Conservation (phyloP, 805 yeast species). For the Barnettozyma pratensis region DNA sequence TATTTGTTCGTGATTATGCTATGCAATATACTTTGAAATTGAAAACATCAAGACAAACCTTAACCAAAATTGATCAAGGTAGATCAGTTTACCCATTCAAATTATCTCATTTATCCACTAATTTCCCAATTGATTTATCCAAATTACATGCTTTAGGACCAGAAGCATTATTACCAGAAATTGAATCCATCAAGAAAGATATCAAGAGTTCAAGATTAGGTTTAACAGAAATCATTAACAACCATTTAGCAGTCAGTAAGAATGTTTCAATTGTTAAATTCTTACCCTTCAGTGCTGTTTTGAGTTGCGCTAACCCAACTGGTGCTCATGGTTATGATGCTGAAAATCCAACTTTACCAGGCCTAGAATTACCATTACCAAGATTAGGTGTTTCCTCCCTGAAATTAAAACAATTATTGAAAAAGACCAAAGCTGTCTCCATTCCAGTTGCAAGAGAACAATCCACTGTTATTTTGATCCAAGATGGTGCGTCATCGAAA, state of each 20-base stretch:
- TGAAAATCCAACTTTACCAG: constrained; percentile 60
- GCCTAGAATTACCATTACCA: constrained; percentile 72
- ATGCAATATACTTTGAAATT: constrained; percentile 71
- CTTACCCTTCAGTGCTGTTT: constrained; percentile 62
- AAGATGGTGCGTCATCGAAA: constrained; percentile 33
- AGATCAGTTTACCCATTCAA: constrained; percentile 91
- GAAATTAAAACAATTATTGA: constrained; percentile 58
- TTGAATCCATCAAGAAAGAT: constrained; percentile 45
- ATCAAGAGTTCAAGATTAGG: constrained; percentile 67
- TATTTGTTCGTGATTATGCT: constrained; percentile 84
- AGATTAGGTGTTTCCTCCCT: constrained; percentile 66
- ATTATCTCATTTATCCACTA: constrained; percentile 60
- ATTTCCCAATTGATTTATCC: constrained; percentile 51
- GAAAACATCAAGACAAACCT: constrained; percentile 64
- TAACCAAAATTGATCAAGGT: constrained; percentile 64
- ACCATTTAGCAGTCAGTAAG: constrained; percentile 68
- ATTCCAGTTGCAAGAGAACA: constrained; percentile 73
- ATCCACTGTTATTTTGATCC: constrained; percentile 63
- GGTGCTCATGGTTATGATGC: constrained; percentile 67
- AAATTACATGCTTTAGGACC: constrained; percentile 27
- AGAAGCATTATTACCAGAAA: constrained; percentile 27
- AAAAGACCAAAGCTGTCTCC: constrained; percentile 38
- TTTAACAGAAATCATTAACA: constrained; percentile 70
- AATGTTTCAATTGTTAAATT: constrained; percentile 71
- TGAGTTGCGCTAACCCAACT: constrained; percentile 59